phyloP scores from a whole-genome alignment of 2,329 filamentous ascomycete genomes.

The Neofusicoccum ribis region DNA sequence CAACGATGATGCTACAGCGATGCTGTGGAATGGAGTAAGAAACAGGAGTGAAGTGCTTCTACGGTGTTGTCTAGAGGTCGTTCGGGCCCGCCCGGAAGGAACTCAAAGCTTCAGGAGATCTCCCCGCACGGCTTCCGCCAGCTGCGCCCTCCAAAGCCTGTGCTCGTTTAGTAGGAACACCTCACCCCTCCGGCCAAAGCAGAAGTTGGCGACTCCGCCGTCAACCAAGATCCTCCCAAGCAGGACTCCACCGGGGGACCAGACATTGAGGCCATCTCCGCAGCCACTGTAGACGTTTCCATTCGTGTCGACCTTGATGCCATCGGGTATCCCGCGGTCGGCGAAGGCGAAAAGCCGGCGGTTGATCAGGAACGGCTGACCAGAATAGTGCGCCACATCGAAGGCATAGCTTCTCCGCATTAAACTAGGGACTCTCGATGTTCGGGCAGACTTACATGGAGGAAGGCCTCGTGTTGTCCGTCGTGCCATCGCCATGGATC shows the following conservation, averaged over 20 bases:
- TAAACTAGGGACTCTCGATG: not conserved
- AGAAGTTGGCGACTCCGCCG: conserved; percentile 51
- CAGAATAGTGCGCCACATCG: conserved; percentile 44
- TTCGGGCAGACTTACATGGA: conserved; percentile 2
- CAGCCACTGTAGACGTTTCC: conserved; percentile 58
- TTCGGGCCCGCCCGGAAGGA: not conserved
- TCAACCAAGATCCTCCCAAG: conserved; percentile 38
- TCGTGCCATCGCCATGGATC: conserved; percentile 15
- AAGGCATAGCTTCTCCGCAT: conserved; percentile 40
- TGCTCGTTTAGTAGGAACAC: conserved; percentile 50
- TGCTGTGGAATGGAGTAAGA: no score
- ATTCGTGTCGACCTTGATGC: conserved; percentile 53
- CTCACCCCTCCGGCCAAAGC: conserved; percentile 48
- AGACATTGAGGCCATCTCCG: conserved; percentile 54
- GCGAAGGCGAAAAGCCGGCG: conserved; percentile 55
- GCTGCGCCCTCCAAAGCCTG: conserved; percentile 26
- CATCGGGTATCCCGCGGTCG: conserved; percentile 47
- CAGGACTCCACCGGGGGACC: conserved; percentile 45
- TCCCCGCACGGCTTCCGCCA: conserved; percentile 20
- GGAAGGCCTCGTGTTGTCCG: conserved; percentile 21
- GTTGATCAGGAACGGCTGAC: conserved; percentile 34
- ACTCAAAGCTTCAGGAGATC: conserved; percentile 20
- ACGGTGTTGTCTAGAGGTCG: not conserved
- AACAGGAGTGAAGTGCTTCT: not conserved
- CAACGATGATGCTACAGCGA: no score